Base-by-base conservation (phyloP, 495 filamentous ascomycete species). In the Xylaria sp. region DNA sequence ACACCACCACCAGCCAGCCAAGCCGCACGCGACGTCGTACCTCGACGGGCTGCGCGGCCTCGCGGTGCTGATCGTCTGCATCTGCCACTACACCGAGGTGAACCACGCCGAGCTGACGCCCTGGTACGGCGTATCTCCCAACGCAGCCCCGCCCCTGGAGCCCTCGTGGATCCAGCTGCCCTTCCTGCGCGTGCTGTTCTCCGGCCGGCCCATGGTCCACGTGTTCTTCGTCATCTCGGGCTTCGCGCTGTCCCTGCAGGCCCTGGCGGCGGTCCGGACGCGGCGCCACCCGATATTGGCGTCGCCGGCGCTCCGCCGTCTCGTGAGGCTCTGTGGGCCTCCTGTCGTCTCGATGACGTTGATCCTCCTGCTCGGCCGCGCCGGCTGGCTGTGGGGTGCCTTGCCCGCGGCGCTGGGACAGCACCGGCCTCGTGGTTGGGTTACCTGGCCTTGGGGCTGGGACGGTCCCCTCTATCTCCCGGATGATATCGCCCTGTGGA, bases 211-310 rank as follows among this genome's bases (percentile, higher is more conserved):
- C 61, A 91, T 91, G 90, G 90, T 93, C 12, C 86, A 89, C 75
- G 87, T 92, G 58, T 93, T 93, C 83, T 92, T 92, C 80, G 88
- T 92, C 68, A 89, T 93, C 53, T 91, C 90, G 7, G 90, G 91
- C 71, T 91, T 90, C 71, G 90, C 89, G 1, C 82, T 93, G 11
- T 90, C 89, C 17, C 87, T 88, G 71, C 90, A 91, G 70, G 88
- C 91, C 0, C 76, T 93, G 43, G 86, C 86, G 70, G 79, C 82
- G n/a, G 86, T 89, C 50, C 89, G 88, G 63, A 81, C 79, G 37
- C 84, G 85, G 17, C 75, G 73, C 74, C 74, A 78, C 71, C 50
- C 79, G 24, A 69, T 76, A 50, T 74, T 92, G 31, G 84, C 87
- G 6, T 91, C 89, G 0, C 87, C 89, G 0, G 87, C 90, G 26